phyloP scores from a whole-genome alignment of 2,329 filamentous ascomycete genomes.

The Emergomyces orientalis region DNA sequence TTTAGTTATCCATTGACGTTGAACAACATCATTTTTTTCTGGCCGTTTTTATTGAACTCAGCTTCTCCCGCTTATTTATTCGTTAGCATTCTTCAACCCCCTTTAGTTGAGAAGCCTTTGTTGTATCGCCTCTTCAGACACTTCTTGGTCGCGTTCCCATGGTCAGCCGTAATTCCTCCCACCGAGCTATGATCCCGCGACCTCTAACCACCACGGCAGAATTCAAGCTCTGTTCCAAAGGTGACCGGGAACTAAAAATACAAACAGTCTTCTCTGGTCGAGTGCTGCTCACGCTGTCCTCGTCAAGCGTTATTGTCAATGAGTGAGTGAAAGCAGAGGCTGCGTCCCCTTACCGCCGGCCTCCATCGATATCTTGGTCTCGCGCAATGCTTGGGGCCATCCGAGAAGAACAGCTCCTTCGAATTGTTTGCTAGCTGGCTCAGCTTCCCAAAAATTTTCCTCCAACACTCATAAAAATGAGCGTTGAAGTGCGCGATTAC shows the following conservation, averaged over 20 bases:
- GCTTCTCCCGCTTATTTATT: background rate
- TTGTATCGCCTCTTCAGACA: background rate
- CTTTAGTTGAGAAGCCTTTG: background rate
- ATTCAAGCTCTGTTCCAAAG: background rate
- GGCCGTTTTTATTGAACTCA: background rate
- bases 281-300: background rate
- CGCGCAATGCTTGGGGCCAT: background rate
- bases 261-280: background rate
- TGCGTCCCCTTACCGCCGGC: background rate
- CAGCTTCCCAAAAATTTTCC: background rate
- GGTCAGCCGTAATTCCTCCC: background rate
- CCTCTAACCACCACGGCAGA: background rate
- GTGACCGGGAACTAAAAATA: background rate
- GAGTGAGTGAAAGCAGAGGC: background rate
- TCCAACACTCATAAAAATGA: conserved; percentile 21
- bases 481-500: conserved; percentile 27
- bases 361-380: background rate
- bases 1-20: no score
- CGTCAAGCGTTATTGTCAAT: background rate
- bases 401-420: background rate
- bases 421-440: background rate
- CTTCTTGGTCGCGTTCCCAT: background rate
- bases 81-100: background rate
- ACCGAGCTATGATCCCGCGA: background rate
- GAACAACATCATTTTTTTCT: background rate